These are phyloP conservation scores for Vicia sativa DNA, from an alignment of 306 rosid species.

Conservation along the genomic window DNA sequence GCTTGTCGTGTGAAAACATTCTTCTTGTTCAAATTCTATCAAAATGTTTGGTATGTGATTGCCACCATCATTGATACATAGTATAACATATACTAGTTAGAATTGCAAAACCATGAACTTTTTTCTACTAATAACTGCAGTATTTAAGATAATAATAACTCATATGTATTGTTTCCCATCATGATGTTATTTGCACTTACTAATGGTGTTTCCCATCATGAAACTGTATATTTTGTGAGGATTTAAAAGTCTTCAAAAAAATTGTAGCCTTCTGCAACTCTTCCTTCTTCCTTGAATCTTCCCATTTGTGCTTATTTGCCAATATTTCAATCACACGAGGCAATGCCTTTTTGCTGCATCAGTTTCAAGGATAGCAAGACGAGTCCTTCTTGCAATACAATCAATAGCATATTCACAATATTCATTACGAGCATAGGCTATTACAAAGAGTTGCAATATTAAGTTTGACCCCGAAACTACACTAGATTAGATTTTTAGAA, in stretches of 20 bases:
- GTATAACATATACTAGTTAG: background rate
- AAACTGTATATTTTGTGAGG: slow-evolving; percentile 87
- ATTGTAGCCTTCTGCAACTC: slow-evolving; percentile 67
- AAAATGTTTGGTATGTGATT: too few relatives aligned
- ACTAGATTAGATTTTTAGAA: too few relatives aligned
- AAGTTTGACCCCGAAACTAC: too few relatives aligned
- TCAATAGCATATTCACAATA: slow-evolving; percentile 94
- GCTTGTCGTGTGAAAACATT: too few relatives aligned
- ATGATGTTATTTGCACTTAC: slow-evolving; percentile 48
- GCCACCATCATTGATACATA: background rate
- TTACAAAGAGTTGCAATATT: too few relatives aligned
- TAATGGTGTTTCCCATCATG: slow-evolving; percentile 82
- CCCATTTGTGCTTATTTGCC: slow-evolving; percentile 88
- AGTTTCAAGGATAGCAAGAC: slow-evolving; percentile 96
- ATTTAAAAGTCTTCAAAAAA: slow-evolving; percentile 83
- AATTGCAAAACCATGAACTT: background rate
- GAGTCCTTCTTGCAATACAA: slow-evolving; percentile 92
- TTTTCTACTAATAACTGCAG: too few relatives aligned
- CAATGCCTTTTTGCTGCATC: slow-evolving; percentile 83
- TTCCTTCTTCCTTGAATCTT: slow-evolving; percentile 66
- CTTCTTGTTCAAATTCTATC: too few relatives aligned
- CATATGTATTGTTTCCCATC: slow-evolving; percentile 1
- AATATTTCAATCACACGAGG: slow-evolving; percentile 86
- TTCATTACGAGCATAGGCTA: slow-evolving; percentile 95
- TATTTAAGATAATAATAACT: background rate